Conservation (phyloP, 1,139 yeast genomes). For the Debaryomycetaceae sp. region DNA sequence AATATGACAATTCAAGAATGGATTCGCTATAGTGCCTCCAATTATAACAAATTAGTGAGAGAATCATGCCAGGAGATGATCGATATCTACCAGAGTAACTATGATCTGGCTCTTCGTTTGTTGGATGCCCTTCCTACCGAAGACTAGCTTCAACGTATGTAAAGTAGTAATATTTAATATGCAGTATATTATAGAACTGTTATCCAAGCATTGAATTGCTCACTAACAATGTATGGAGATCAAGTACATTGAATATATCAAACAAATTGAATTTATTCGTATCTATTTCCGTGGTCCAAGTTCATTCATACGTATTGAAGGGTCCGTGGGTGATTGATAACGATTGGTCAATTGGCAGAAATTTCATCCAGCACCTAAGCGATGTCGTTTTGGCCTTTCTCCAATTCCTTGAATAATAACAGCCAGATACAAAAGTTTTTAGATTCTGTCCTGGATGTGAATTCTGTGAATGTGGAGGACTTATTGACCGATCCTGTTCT, state of each 20-base stretch:
- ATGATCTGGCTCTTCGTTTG: conserved; percentile 25
- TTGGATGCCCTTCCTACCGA: conserved; percentile 4
- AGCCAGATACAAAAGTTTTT: conserved; percentile 42
- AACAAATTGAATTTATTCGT: too few species aligned
- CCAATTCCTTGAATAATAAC: conserved; percentile 37
- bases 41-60: conserved; percentile 31
- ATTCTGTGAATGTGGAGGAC: conserved; percentile 32
- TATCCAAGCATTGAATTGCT: neutral
- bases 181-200: conserved; percentile 1
- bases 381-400: conserved; percentile 52
- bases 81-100: conserved; percentile 38
- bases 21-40: conserved; percentile 52
- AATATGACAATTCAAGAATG: conserved; percentile 69
- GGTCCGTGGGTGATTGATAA: neutral
- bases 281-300: too few species aligned
- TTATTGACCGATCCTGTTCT: conserved; percentile 32
- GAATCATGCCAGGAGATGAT: conserved; percentile 49
- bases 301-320: too few species aligned
- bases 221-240: neutral
- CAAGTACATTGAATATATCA: neutral
- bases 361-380: neutral
- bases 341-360: neutral
- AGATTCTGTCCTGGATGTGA: conserved; percentile 35
- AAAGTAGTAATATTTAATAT: neutral
- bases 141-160: conserved; percentile 1